These are phyloP conservation scores for Metarhizium sp. DNA, from an alignment of 2,329 filamentous ascomycete genomes.

Conservation along the genomic window DNA sequence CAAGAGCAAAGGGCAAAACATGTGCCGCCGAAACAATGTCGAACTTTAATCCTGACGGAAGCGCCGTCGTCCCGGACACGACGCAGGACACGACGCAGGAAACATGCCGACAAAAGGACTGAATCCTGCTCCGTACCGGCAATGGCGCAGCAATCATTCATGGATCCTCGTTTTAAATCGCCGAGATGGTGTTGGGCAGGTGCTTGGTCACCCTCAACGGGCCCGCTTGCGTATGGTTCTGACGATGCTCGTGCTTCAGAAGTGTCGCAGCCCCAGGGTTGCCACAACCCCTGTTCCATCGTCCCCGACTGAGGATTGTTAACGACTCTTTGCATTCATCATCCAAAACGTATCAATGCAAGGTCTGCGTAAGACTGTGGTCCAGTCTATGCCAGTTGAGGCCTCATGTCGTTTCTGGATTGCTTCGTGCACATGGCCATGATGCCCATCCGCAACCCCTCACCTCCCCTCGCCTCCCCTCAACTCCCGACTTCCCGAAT, in stretches of 20 bases:
- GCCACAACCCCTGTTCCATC: constrained; percentile 15
- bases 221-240: constrained; percentile 5
- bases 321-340: neutral
- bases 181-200: neutral
- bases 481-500: neutral
- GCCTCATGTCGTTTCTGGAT: neutral
- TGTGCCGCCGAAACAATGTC: too few relatives aligned
- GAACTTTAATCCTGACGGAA: too few relatives aligned
- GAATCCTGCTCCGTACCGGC: neutral
- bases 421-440: neutral
- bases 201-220: neutral
- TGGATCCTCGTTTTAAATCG: neutral
- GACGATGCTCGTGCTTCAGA: constrained; percentile 30
- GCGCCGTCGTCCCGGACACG: too few relatives aligned
- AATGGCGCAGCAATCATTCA: neutral
- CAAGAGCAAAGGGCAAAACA: too few relatives aligned
- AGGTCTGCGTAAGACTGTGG: neutral
- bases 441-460: too few relatives aligned
- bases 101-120: neutral
- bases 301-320: neutral
- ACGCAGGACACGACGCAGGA: neutral
- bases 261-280: constrained; percentile 36
- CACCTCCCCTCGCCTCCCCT: too few relatives aligned
- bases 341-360: neutral
- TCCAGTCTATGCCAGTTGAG: neutral